These are phyloP conservation scores for Russula virescens DNA, from an alignment of 768 basidiomycete species.

Conservation along the genomic window DNA sequence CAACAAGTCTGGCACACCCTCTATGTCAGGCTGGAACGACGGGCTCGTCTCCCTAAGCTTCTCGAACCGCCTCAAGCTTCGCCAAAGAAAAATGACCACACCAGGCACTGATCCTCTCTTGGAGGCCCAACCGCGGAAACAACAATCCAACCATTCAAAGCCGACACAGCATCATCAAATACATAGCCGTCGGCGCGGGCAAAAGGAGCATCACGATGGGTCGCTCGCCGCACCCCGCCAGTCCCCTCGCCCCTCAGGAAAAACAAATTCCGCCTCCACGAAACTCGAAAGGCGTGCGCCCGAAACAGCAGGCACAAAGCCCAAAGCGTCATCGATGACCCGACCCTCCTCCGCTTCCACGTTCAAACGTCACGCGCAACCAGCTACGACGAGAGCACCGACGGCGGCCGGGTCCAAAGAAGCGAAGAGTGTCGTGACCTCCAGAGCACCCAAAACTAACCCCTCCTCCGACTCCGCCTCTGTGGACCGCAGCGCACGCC, in stretches of 20 bases:
- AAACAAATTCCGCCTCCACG: not conserved
- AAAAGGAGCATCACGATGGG: not conserved
- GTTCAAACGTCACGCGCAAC: not conserved
- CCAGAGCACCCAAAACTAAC: not conserved
- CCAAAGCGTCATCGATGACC: constrained; percentile 5
- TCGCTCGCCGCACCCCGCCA: not conserved
- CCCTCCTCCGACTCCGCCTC: not conserved
- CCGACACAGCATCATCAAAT: not conserved
- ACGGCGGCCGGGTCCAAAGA: not conserved
- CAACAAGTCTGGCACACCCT: not conserved
- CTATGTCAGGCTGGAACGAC: not conserved
- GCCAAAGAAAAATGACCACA: not conserved
- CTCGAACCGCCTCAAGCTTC: constrained; percentile 4
- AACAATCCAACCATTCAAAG: not conserved
- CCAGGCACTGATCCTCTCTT: not conserved
- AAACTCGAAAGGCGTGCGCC: too few species aligned
- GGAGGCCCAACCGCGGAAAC: not conserved
- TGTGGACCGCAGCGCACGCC: not conserved
- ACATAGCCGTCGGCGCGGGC: not conserved
- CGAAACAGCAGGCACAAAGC: not conserved
- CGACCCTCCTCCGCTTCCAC: not conserved
- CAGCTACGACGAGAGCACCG: not conserved
- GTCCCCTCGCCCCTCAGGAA: not conserved
- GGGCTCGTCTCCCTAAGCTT: constrained; percentile 12
- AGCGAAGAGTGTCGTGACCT: too few species aligned